These are phyloP conservation scores for Cladosporium sp. DNA, from an alignment of 2,329 filamentous ascomycete genomes.

Conservation along the genomic window DNA sequence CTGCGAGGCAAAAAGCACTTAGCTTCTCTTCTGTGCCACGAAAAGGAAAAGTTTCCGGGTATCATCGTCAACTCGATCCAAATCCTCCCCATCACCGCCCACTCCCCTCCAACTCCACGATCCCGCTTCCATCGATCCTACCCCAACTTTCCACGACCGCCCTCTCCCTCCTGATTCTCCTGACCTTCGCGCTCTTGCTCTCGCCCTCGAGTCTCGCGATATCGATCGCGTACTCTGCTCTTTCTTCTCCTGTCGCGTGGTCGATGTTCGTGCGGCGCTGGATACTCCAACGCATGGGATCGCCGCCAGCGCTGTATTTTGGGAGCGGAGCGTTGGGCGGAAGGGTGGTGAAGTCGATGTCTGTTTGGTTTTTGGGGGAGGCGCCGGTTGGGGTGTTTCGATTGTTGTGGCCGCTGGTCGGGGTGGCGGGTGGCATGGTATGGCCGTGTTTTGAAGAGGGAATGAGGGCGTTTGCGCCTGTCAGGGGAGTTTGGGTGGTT, in stretches of 20 bases:
- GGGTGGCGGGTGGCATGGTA: neutral
- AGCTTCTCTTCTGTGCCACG: neutral
- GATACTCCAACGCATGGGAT: conserved; percentile 1
- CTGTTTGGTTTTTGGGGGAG: neutral
- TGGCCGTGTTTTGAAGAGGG: neutral
- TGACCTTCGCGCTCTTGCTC: conserved; percentile 9
- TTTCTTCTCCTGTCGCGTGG: neutral
- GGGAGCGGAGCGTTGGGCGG: neutral
- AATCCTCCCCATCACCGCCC: neutral
- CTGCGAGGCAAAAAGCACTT: too few species aligned
- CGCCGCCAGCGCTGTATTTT: neutral
- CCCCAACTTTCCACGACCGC: conserved; percentile 7
- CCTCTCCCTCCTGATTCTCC: conserved; percentile 7
- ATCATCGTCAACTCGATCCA: neutral
- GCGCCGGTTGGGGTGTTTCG: neutral
- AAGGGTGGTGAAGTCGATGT: neutral
- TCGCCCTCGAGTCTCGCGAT: conserved; percentile 2
- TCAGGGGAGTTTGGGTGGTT: neutral
- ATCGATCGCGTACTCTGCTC: conserved; percentile 10
- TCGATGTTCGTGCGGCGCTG: neutral
- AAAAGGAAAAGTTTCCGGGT: too few species aligned
- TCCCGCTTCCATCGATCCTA: neutral
- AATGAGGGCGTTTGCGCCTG: neutral
- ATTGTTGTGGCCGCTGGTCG: neutral
- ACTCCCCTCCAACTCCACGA: neutral